phyloP scores from a whole-genome alignment of 2,329 filamentous ascomycete species.

The Sphaerulina populicola region DNA sequence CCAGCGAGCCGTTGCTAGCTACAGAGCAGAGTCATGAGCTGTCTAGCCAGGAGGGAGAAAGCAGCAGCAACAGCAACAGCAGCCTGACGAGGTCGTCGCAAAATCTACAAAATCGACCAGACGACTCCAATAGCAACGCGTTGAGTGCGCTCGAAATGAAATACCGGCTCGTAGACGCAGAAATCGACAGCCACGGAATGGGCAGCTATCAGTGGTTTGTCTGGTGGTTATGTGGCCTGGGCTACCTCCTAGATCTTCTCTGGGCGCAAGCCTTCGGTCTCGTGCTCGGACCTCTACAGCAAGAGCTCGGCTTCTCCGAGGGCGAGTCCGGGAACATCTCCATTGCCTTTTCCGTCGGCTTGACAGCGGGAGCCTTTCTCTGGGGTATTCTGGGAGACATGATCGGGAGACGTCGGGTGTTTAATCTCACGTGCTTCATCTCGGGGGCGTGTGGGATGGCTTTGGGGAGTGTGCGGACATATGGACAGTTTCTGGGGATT shows the following conservation, averaged over 20 bases:
- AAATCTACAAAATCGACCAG: too few relatives aligned
- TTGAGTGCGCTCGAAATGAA: constrained; percentile 39
- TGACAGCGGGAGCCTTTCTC: constrained; percentile 49
- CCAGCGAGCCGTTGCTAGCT: too few relatives aligned
- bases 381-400: constrained; percentile 52
- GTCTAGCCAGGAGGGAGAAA: too few relatives aligned
- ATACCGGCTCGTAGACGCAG: constrained; percentile 39
- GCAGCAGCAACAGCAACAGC: too few relatives aligned
- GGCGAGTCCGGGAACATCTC: constrained; percentile 42
- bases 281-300: constrained; percentile 46
- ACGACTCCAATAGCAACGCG: constrained; percentile 7
- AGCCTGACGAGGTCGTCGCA: too few relatives aligned
- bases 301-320: constrained; percentile 47
- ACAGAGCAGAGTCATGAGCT: too few relatives aligned
- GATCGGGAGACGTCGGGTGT: constrained; percentile 48
- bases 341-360: constrained; percentile 46
- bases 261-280: constrained; percentile 54
- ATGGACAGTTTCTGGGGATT: constrained; percentile 45
- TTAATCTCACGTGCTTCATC: constrained; percentile 52
- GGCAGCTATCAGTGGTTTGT: constrained; percentile 46
- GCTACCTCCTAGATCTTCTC: constrained; percentile 49
- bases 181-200: constrained; percentile 48
- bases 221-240: constrained; percentile 48
- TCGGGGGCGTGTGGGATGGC: constrained; percentile 47
- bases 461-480: constrained; percentile 44